Percentiles rank a stretch among this genome's conserved stretches.
phyloP scores from a whole-genome alignment of 305 asterid genomes.

The Solanum hybrid region DNA sequence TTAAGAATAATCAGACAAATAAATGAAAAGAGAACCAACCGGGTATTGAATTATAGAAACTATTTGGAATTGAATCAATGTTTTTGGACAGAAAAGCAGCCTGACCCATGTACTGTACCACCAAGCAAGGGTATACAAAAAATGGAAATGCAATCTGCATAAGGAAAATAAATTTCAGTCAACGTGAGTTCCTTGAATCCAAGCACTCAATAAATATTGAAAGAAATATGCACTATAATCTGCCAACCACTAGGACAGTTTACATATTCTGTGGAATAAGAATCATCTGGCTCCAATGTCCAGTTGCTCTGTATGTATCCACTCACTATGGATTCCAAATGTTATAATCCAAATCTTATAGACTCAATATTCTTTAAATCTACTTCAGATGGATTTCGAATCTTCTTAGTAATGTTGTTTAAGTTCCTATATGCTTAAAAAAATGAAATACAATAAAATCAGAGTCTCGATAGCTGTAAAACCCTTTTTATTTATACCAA shows the following conservation, averaged over 20 bases:
- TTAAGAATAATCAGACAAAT: neutral
- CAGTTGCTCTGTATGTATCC: neutral
- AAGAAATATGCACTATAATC: neutral
- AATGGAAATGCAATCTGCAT: slow-evolving; percentile 77
- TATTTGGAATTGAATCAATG: slow-evolving; percentile 37
- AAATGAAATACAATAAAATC: neutral
- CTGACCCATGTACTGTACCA: slow-evolving; percentile 96
- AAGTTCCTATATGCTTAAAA: neutral
- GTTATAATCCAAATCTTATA: neutral
- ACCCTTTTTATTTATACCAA: neutral
- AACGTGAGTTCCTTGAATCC: neutral
- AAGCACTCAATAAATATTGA: neutral
- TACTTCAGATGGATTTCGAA: neutral
- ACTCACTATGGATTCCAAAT: neutral
- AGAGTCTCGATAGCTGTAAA: neutral
- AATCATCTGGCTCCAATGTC: neutral
- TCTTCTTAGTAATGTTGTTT: neutral
- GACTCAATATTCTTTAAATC: neutral
- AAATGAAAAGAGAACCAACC: slow-evolving; percentile 40
- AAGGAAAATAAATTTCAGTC: slow-evolving; percentile 10
- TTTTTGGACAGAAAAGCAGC: slow-evolving; percentile 87
- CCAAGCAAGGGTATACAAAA: slow-evolving; percentile 83
- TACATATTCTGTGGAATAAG: neutral
- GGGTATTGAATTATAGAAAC: slow-evolving; percentile 82
- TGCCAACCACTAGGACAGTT: neutral